Evolutionary conservation across 1,139 yeast genomes (phyloP), one percentile per base, ranked within the genome.

Genomic region (Pneumocystis murina): DNA sequence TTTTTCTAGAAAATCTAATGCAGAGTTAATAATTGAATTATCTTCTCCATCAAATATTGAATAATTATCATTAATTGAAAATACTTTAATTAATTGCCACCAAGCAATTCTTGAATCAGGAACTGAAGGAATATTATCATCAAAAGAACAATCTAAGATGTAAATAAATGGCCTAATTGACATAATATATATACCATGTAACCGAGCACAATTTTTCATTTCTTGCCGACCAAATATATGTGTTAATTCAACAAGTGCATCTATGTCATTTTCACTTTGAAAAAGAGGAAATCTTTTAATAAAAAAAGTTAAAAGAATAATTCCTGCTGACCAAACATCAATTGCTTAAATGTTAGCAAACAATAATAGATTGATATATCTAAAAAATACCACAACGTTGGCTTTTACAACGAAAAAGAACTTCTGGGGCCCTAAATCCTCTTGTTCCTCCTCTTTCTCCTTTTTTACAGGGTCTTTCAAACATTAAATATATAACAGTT

Each of bases 381-480:
- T 24, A 58, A 12, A 20, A 20, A 30, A 12, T 38, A 58, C 60
- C 84, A 1, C 85, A 81, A 3, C 84, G 77, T 73, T 86, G 92
- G 67, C 85, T 84, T 1, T 87, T 82, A 71, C 92, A 86, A 72
- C 85, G 85, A 74, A 86, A 80, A 61, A 86, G 75, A 8, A 86
- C 91, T 71, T 86, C 92, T 0, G 92, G 91, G 0, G 92, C 91
- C 70, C 92, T 77, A 70, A 85, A 86, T 0, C 92, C 92, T 70
- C 94, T 79, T 0, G 95, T 87, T 1, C 95, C 95, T 1, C 94
- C 95, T 72, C 95, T 81, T 70, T 87, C 87, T 1, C 94, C 94
- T 66, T 94, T 77, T 38, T 65, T 65, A 17, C 33, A 36, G 14
- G 63, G 67, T 12, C 67, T 71, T 4, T 28, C 67, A 65, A 65